Conservation (phyloP, 306 rosid species). For the Lablab purpureus region DNA sequence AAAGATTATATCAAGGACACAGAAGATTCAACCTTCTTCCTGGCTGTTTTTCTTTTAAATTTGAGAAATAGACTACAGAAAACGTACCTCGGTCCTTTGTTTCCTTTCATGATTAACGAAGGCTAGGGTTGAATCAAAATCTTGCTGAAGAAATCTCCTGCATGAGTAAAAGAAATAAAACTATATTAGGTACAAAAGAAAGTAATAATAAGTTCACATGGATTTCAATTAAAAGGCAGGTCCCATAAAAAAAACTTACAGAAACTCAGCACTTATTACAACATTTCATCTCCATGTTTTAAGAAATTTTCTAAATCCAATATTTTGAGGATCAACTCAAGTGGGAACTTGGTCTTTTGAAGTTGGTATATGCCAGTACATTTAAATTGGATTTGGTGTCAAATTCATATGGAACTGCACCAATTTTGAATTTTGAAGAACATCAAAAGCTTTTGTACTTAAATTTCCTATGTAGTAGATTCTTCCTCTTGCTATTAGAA, state of each 20-base stretch:
- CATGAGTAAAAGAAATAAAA: slow-evolving; percentile 37
- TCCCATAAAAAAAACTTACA: not conserved
- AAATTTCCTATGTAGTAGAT: not conserved
- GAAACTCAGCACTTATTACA: slow-evolving; percentile 8
- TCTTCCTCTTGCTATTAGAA: slow-evolving; percentile 8
- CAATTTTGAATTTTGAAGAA: slow-evolving; percentile 27
- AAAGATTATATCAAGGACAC: not conserved
- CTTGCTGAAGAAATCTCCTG: slow-evolving; percentile 98
- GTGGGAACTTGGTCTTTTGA: not conserved
- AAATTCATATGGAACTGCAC: slow-evolving; percentile 15
- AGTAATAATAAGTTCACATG: not conserved
- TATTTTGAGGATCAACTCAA: slow-evolving; percentile 15
- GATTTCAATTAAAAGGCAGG: slow-evolving; percentile 19
- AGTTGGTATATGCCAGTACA: slow-evolving; percentile 10
- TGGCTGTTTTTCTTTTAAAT: not conserved
- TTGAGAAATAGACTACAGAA: slow-evolving; percentile 18
- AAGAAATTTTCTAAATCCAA: not conserved
- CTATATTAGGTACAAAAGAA: not conserved
- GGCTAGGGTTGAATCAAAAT: slow-evolving; percentile 95
- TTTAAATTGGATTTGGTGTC: slow-evolving; percentile 19
- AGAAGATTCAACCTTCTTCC: not conserved
- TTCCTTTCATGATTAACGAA: slow-evolving; percentile 88
- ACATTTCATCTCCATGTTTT: not conserved
- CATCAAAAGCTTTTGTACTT: slow-evolving; percentile 5
- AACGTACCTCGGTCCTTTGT: slow-evolving; percentile 86